Evolutionary conservation across 129 eudicot genomes (phyloP).

Genomic region (Heracleum sosnowskyi): DNA sequence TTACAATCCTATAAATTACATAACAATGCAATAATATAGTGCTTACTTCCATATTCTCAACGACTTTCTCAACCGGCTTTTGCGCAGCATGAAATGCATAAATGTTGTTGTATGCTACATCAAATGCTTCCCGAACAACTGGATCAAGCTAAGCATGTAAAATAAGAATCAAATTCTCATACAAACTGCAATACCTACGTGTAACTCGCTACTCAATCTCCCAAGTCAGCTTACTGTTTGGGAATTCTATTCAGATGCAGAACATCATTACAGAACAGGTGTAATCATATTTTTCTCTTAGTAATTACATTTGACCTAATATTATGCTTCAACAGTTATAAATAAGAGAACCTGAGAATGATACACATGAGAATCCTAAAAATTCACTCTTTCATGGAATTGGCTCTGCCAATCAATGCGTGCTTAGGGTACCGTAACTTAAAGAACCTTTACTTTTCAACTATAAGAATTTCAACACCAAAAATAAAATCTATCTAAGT

Average conservation of each 20-base stretch:
- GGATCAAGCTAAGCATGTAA: constrained; percentile 66
- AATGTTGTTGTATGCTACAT: constrained; percentile 92
- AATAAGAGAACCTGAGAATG: neutral
- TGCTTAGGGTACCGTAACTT: neutral
- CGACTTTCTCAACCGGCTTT: constrained; percentile 83
- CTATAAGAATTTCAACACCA: neutral
- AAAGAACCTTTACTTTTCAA: neutral
- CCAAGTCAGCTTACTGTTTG: neutral
- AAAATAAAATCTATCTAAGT: constrained; percentile 1
- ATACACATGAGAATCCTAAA: neutral
- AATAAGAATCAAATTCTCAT: constrained; percentile 1
- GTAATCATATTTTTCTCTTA: neutral
- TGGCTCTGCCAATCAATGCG: neutral
- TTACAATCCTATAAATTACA: neutral
- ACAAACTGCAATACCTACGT: neutral
- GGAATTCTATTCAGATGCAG: neutral
- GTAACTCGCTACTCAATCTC: neutral
- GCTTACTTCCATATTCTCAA: constrained; percentile 92
- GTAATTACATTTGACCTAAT: neutral
- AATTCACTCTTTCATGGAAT: neutral
- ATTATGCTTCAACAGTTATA: neutral
- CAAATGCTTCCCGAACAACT: constrained; percentile 85
- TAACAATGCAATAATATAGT: constrained; percentile 2
- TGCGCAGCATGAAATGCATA: constrained; percentile 99
- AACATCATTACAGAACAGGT: neutral